Evolutionary conservation across 495 filamentous ascomycete species (phyloP), one percentile per base, ranked within the genome.

Genomic region (Xylaria acuta): DNA sequence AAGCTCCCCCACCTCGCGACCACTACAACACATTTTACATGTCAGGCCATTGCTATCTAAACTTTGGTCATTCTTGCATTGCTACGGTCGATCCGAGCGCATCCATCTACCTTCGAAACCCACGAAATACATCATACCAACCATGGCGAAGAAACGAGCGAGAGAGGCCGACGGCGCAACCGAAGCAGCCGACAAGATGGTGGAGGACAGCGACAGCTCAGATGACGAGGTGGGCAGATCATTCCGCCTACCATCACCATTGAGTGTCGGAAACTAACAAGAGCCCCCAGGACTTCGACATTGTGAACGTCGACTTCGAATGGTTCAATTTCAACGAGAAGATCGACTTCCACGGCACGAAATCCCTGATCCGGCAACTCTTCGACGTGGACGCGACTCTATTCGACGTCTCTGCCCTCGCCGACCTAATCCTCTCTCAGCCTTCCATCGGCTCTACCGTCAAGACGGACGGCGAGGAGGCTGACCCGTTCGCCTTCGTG

Each of bases 241-340:
- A 41, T 16, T 27, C 7, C 58, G 3, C 5, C 2, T 7, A 18
- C 11, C 27, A 30, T 27, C 11, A 30, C 27, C n/a, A 4, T 14
- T 25, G 27, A 30, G 18, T 16, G 36, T 5, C 1, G 5, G 25
- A 18, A n/a, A 40, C 67, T 63, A n/a, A 71, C 72, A 58, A 76
- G 64, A 70, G 11, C n/a, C 25, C 25, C 47, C 64, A 97, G 93
- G 93, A 97, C 63, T 89, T 92, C 74, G 91, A 97, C 81, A 92
- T 96, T 80, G 89, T 99, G 72, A 92, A 97, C 80, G 94, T 98
- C 32, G 95, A 98, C 60, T 99, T 99, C 81, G 97, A 98, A 83
- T 97, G 92, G 90, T 98, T 98, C 84, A 96, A 98, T 84, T 95
- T 95, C 71, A 92, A 97, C 75, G 86, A 93, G 6, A 87, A 91